Base-by-base conservation (phyloP, 2,329 filamentous ascomycete genomes). In the Penicillium sp. region DNA sequence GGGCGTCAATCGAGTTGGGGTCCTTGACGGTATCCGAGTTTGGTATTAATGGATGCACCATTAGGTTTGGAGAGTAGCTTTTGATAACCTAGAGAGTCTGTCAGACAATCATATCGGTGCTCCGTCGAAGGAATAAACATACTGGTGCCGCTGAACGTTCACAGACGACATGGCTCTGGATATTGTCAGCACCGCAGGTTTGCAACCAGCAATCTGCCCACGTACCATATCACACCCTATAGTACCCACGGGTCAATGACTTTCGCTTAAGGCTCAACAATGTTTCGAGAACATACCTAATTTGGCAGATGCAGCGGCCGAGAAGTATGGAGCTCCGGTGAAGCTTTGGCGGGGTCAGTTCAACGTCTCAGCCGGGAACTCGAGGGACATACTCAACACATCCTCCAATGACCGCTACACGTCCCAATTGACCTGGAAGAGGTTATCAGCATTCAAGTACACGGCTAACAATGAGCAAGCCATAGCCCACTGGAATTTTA, bases 301-400 rank as follows among this genome's bases (percentile, higher is more conserved):
- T 64, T 87, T 83, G 41, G 93, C 93, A 58, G 89, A 95, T 10
- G 93, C 93, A 84, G 96, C 96, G 57, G 92, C 91, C 18, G 92
- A 96, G 74, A 98, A 98, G 75, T 95, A 98, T 10, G 93, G 93
- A 50, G 93, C 93, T 32, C 93, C 93, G 1, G 93, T 96, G 69
- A 97, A 98, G 72, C 75, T 78, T 52, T 54, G 28, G 15, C 27
- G 7, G 42, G 24, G 58, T 49, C 53, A 61, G 48, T 28, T 33
- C 28, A 25, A 42, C 31, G 9, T 23, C 6, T 15, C 20, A 18
- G 25, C 31, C 23, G 42, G n/a, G 31, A 47, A 20, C 40, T 25
- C 38, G 2, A 9, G 20, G 46, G 31, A 52, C 62, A 33, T 69
- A 78, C 75, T 97, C 92, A 68, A 92, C 85, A 66, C 89, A 95